Evolutionary conservation across 164 flowering plant genomes (phyloP).

Genomic region (Nelumbo lutea): DNA sequence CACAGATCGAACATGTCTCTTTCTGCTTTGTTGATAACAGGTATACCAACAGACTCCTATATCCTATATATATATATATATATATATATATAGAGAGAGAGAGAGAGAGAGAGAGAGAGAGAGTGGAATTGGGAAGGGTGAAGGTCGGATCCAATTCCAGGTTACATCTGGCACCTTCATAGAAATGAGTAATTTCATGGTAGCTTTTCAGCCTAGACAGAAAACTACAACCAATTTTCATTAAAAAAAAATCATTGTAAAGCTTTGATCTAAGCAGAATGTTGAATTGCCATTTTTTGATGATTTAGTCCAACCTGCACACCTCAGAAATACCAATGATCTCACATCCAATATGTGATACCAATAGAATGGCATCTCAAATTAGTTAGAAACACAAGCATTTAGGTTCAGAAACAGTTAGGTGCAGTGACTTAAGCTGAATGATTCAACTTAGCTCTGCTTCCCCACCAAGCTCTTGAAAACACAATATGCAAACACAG

Average conservation of each 20-base stretch:
- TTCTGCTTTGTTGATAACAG: conserved; percentile 56
- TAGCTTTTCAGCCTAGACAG: neutral
- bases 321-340: no score
- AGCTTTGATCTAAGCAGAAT: neutral
- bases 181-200: neutral
- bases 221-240: neutral
- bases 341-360: no score
- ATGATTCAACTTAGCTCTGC: no score
- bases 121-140: no score
- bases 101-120: no score
- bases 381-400: neutral
- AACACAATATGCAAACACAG: neutral
- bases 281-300: neutral
- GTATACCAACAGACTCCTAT: conserved; percentile 65
- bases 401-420: neutral
- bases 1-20: conserved; percentile 67
- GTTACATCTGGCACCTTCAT: neutral
- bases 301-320: neutral
- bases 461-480: no score
- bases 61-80: no score
- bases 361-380: neutral
- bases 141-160: no score
- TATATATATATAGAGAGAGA: no score
- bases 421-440: no score
- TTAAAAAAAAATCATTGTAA: neutral